phyloP scores from a whole-genome alignment of 257 asterid species.

The Petrea volubilis region DNA sequence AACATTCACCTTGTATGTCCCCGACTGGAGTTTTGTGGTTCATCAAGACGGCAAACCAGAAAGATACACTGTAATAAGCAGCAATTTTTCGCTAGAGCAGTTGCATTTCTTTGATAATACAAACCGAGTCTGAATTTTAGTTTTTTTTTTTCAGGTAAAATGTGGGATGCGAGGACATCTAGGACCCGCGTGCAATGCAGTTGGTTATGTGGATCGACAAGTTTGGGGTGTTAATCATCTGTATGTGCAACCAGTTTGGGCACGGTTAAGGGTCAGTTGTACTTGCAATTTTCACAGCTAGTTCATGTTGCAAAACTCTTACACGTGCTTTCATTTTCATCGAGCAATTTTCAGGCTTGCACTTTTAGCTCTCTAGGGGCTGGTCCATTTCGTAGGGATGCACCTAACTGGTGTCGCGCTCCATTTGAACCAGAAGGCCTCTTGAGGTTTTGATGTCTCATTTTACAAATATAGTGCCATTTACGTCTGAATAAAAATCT shows the following conservation, averaged over 20 bases:
- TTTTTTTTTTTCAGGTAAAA: conserved; percentile 62
- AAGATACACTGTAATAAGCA: conserved; percentile 47
- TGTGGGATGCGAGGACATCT: conserved; percentile 95
- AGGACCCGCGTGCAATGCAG: conserved; percentile 93
- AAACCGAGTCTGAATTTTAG: neutral
- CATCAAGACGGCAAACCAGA: conserved; percentile 21
- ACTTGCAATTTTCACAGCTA: too few species aligned
- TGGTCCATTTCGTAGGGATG: conserved; percentile 62
- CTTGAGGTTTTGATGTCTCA: conserved; percentile 44
- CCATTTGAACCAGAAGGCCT: conserved; percentile 94
- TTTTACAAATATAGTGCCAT: neutral
- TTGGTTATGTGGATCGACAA: conserved; percentile 85
- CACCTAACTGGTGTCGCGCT: conserved; percentile 82
- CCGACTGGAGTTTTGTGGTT: conserved; percentile 73
- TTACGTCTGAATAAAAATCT: neutral
- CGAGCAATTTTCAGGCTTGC: conserved; percentile 58
- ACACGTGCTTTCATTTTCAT: neutral
- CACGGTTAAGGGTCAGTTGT: conserved; percentile 41
- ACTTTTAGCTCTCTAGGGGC: conserved; percentile 67
- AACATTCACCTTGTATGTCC: conserved; percentile 63
- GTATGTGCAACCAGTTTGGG: conserved; percentile 72
- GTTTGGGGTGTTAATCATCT: conserved; percentile 92
- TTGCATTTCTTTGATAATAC: neutral
- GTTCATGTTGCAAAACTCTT: neutral
- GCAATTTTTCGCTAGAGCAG: neutral